Percentiles rank a stretch among this genome's conserved stretches.
Conservation (phyloP, 2,329 filamentous ascomycete genomes). For the Sporothrix brasiliensis region DNA sequence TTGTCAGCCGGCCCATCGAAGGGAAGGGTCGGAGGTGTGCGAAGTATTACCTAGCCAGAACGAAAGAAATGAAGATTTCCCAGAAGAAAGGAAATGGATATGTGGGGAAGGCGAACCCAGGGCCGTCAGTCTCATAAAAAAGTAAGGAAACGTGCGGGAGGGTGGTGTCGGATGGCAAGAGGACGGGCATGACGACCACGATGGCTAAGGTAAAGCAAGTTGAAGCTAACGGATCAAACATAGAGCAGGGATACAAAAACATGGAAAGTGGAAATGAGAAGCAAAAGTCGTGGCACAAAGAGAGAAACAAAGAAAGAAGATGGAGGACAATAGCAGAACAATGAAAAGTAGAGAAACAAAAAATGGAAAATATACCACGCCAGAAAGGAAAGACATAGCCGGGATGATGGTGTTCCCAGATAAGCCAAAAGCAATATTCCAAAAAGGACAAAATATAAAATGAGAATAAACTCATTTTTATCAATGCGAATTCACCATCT, state of each 20-base stretch:
- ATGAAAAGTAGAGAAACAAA: background rate
- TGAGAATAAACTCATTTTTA: background rate
- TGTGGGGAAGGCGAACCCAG: background rate
- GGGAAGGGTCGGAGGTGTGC: constrained; percentile 8
- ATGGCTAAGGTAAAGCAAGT: background rate
- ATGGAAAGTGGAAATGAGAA: background rate
- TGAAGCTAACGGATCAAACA: background rate
- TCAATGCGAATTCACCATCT: background rate
- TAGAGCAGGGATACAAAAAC: background rate
- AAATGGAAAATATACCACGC: background rate
- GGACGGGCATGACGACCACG: background rate
- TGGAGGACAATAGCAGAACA: background rate
- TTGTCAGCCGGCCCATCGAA: background rate
- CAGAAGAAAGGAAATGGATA: background rate
- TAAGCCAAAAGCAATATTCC: background rate
- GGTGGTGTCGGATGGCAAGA: background rate
- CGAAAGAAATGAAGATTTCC: background rate
- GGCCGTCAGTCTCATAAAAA: background rate
- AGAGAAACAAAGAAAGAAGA: constrained; percentile 1
- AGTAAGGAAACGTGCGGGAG: too few relatives aligned
- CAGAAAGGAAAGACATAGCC: constrained; percentile 14
- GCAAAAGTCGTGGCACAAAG: background rate
- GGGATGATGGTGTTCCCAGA: background rate
- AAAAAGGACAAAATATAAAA: background rate
- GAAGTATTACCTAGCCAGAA: background rate